Evolutionary conservation across 2,329 filamentous ascomycete genomes (phyloP), one percentile per base, ranked within the genome.

Genomic region (Fusarium sp.): DNA sequence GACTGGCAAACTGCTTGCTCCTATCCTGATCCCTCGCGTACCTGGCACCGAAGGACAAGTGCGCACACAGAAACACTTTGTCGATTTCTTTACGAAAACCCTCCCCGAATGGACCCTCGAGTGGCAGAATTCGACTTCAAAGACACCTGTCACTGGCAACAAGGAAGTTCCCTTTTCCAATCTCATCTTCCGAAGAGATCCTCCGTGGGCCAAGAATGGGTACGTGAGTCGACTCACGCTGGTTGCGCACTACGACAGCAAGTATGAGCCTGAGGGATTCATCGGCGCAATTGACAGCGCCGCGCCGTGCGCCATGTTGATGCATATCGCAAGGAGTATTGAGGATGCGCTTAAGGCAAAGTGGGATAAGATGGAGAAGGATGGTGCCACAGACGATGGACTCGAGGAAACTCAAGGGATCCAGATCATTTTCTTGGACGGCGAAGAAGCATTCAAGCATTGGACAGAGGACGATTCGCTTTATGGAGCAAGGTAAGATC

Each of bases 261-360:
- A 97, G 79, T 85, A 91, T 58, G 83, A 83, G 24, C 95, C 94
- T 0, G 81, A 89, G 62, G 95, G 94, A 1, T 99, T 99, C 77
- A 91, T 99, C 59, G 96, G 96, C 1, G 96, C 95, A 1, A 96
- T 89, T 15, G 96, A 99, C 76, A 97, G 93, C 72, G 96, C 96
- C 2, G 96, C 92, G 19, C 94, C 96, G 11, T 98, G 95, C 78
- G 96, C 96, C 0, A 94, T 98, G 85, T 84, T 99, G 59, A 86
- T 99, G 87, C 92, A 97, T 76, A 88, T 91, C 14, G 92, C 94
- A 64, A 85, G 90, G 68, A 92, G 88, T 66, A 87, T 99, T 44
- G 94, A 98, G 73, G 84, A 82, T 2, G 93, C 92, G 4, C 80
- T 98, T 76, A 92, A 90, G 28, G 86, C 85, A 75, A 97, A 95